A percentile compares a stretch with the other conserved stretches of the same genome.
Conservation (phyloP, 306 rosid genomes). For the Canavalia ensiformis region DNA sequence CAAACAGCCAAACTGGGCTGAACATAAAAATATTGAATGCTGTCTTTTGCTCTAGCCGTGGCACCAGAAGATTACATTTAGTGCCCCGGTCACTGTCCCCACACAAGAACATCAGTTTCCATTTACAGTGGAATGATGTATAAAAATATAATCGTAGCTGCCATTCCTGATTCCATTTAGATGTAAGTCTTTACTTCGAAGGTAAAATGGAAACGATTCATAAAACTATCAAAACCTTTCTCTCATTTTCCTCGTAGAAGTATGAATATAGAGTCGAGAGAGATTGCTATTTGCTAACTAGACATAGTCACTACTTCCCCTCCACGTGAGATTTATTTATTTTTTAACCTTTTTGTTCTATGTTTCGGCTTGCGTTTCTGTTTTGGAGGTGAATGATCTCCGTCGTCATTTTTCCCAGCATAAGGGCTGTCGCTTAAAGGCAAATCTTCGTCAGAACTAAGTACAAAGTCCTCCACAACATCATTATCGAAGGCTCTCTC, state of each 20-base stretch:
- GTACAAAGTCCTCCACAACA: conserved; percentile 85
- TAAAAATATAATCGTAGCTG: not conserved
- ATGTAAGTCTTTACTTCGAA: not conserved
- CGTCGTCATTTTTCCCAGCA: conserved; percentile 52
- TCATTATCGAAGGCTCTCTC: conserved; percentile 73
- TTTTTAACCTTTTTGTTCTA: conserved; percentile 49
- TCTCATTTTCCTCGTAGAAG: conserved; percentile 31
- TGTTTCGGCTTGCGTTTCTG: conserved; percentile 56
- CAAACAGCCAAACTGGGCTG: too few species aligned
- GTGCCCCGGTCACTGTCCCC: too few species aligned
- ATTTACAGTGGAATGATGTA: not conserved
- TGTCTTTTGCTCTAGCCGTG: too few species aligned
- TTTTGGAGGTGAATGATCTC: conserved; percentile 46
- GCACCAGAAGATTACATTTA: too few species aligned
- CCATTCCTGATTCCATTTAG: conserved; percentile 26
- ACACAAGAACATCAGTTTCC: not conserved
- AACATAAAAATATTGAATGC: too few species aligned
- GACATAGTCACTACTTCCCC: conserved; percentile 51
- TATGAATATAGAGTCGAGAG: not conserved
- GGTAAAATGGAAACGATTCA: conserved; percentile 3
- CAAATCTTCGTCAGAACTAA: conserved; percentile 86
- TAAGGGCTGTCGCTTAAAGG: conserved; percentile 46
- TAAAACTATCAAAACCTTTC: conserved; percentile 47
- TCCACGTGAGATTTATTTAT: conserved; percentile 47
- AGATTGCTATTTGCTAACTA: conserved; percentile 22